Conservation (phyloP, 2,329 filamentous ascomycete species). For the Ceratocystis eucalypticola region DNA sequence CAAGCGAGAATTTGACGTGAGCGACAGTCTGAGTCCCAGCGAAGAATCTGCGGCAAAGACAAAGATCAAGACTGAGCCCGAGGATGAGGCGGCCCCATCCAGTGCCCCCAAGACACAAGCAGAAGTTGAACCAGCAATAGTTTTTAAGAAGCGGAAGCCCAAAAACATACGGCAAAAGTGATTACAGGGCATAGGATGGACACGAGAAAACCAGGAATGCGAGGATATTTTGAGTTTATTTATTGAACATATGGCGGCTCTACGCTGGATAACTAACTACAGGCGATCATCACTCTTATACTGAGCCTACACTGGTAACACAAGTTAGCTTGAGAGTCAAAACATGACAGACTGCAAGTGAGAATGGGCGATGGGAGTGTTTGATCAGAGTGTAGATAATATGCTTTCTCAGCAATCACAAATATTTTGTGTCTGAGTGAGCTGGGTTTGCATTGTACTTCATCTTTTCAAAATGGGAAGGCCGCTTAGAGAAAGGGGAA, state of each 20-base stretch:
- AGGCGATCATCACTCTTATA: no score
- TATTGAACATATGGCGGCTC: no score
- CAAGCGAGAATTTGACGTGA: not conserved
- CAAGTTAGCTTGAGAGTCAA: conserved; percentile 1
- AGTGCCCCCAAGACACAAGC: conserved; percentile 17
- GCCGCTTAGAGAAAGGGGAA: not conserved
- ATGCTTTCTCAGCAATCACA: conserved; percentile 18
- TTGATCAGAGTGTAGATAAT: conserved; percentile 19
- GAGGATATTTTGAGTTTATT: no score
- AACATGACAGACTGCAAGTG: not conserved
- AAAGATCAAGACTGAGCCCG: conserved; percentile 21
- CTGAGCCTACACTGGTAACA: not conserved
- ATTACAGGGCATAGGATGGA: not conserved
- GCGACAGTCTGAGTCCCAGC: not conserved
- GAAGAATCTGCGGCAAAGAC: conserved; percentile 18
- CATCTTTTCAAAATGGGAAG: conserved; percentile 13
- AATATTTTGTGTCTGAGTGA: conserved; percentile 17
- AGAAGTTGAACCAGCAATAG: conserved; percentile 28
- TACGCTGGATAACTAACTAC: no score
- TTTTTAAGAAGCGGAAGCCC: conserved; percentile 71
- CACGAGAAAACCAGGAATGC: not conserved
- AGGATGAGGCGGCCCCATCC: conserved; percentile 22
- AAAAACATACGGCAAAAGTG: conserved; percentile 50
- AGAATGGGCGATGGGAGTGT: not conserved
- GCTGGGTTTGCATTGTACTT: conserved; percentile 18